Percentiles rank a stretch among this genome's conserved stretches.
These are phyloP conservation scores for Pulicaria dysenterica DNA, from an alignment of 129 eudicot species.

Conservation along the genomic window DNA sequence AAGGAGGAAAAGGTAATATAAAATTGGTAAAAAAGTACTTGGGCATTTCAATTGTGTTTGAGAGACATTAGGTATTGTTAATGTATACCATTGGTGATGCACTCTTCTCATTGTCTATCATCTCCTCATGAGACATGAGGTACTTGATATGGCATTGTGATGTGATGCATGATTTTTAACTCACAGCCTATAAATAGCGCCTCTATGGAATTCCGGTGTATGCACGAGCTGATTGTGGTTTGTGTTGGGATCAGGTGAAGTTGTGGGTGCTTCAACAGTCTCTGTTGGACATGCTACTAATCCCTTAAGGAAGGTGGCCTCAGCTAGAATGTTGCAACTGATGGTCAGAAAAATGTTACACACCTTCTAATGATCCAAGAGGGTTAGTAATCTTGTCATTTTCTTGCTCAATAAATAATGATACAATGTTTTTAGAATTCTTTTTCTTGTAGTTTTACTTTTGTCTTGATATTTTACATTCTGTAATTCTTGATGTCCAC, in stretches of 20 bases:
- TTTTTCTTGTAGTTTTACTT: too few relatives aligned
- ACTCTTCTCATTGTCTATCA: neutral
- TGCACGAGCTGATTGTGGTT: slow-evolving; percentile 18
- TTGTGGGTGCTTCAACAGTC: slow-evolving; percentile 89
- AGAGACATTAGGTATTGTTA: slow-evolving; percentile 12
- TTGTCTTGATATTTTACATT: slow-evolving; percentile 17
- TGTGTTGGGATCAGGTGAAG: slow-evolving; percentile 68
- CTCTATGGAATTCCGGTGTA: neutral
- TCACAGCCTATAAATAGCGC: neutral
- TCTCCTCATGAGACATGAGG: slow-evolving; percentile 2
- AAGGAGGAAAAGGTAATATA: slow-evolving; percentile 93
- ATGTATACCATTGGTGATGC: neutral
- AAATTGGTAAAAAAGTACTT: slow-evolving; percentile 21
- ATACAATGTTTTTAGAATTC: neutral
- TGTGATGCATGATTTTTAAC: neutral
- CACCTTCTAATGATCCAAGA: slow-evolving; percentile 66
- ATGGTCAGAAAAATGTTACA: slow-evolving; percentile 49
- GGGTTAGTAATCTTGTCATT: slow-evolving; percentile 46
- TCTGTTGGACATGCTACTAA: slow-evolving; percentile 76
- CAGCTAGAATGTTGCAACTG: slow-evolving; percentile 80
- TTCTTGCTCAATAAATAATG: neutral
- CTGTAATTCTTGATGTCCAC: slow-evolving; percentile 21
- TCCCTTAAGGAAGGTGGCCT: slow-evolving; percentile 70
- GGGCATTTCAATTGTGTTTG: slow-evolving; percentile 1
- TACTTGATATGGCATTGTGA: slow-evolving; percentile 10